Evolutionary conservation across 1,139 yeast genomes (phyloP).

Genomic region (Saccharomycopsis crataegensis): DNA sequence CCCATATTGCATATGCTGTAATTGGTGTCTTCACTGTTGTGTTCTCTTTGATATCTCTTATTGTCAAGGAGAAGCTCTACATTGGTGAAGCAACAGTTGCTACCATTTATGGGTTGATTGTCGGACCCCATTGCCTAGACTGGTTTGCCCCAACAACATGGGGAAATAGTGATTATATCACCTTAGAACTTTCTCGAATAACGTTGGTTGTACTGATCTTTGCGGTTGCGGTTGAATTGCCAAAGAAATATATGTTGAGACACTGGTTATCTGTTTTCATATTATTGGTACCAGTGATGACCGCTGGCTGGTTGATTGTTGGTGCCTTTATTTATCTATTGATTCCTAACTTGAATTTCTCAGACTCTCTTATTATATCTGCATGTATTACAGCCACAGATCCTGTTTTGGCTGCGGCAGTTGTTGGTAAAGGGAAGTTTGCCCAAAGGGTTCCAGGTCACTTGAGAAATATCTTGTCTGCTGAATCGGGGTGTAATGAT

Average conservation of each 20-base stretch:
- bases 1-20: constrained; percentile 91
- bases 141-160: constrained; percentile 87
- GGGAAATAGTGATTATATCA: constrained; percentile 86
- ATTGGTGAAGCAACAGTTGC: constrained; percentile 97
- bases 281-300: constrained; percentile 86
- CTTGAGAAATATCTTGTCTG: constrained; percentile 77
- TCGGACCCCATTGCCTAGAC: constrained; percentile 86
- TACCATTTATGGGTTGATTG: constrained; percentile 79
- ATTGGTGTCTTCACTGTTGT: constrained; percentile 83
- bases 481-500: constrained; percentile 96
- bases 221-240: constrained; percentile 95
- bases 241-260: constrained; percentile 82
- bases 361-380: constrained; percentile 70
- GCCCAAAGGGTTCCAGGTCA: constrained; percentile 98
- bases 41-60: constrained; percentile 83
- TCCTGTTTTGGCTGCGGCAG: constrained; percentile 96
- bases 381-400: constrained; percentile 98
- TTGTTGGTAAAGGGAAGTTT: constrained; percentile 94
- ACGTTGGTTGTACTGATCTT: constrained; percentile 90
- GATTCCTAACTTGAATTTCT: constrained; percentile 74
- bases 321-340: constrained; percentile 81
- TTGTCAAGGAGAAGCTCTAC: constrained; percentile 81
- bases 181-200: constrained; percentile 81
- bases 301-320: constrained; percentile 84
- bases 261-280: constrained; percentile 84